These are phyloP conservation scores for Bromus sterilis DNA, from an alignment of 176 grass and related monocot genomes.

Conservation along the genomic window DNA sequence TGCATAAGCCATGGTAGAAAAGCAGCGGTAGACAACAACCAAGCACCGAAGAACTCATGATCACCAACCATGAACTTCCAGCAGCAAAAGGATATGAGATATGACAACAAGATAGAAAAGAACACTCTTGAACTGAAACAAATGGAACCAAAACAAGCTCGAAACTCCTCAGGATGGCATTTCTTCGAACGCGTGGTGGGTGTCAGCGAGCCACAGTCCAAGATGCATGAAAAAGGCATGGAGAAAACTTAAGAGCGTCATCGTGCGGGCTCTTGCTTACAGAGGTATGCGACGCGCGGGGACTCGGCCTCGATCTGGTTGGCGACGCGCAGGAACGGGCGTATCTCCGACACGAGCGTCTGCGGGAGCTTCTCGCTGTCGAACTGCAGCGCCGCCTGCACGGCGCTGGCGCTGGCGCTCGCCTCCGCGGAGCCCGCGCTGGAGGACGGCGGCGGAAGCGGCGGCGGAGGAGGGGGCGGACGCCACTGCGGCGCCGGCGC, in stretches of 20 bases:
- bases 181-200: conserved; percentile 24
- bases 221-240: neutral
- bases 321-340: conserved; percentile 81
- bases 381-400: conserved; percentile 30
- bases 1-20: neutral
- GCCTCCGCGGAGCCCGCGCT: neutral
- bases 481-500: conserved; percentile 10
- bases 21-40: neutral
- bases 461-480: conserved; percentile 12
- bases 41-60: neutral
- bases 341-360: conserved; percentile 61
- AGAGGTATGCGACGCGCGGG: conserved; percentile 90
- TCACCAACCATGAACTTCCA: neutral
- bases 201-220: neutral
- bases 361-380: conserved; percentile 88
- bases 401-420: neutral
- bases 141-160: conserved; percentile 1
- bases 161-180: conserved; percentile 4
- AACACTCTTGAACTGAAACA: conserved; percentile 16
- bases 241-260: neutral
- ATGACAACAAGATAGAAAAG: neutral
- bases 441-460: neutral
- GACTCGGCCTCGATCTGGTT: conserved; percentile 69
- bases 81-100: neutral
- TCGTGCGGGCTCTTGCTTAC: conserved; percentile 39